Evolutionary conservation across 73 alveolate genomes (phyloP).

Genomic region (Tetrahymena thermophila): DNA sequence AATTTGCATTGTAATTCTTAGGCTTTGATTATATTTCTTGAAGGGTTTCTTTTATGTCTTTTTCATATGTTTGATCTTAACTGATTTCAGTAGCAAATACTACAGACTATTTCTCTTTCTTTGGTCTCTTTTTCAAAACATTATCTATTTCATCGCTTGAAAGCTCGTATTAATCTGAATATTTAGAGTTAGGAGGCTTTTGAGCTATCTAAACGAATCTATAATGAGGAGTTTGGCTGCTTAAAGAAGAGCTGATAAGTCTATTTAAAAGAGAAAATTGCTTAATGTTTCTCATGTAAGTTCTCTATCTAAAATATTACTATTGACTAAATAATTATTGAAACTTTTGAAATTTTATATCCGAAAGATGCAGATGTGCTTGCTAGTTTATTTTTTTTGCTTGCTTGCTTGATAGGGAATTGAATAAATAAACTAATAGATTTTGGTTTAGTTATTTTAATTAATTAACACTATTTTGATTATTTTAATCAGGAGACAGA

Average conservation of each 20-base stretch:
- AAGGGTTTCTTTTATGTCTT: not conserved
- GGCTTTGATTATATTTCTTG: not conserved
- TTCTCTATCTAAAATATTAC: not conserved
- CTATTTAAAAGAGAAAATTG: not conserved
- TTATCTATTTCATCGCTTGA: not conserved
- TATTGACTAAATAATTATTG: too few species aligned
- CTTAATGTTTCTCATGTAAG: not conserved
- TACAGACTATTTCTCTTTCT: not conserved
- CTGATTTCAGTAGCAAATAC: not conserved
- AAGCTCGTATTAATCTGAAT: not conserved
- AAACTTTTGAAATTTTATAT: too few species aligned
- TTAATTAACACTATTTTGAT: not conserved
- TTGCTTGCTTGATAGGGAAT: not conserved
- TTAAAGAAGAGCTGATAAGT: not conserved
- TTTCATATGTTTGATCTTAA: not conserved
- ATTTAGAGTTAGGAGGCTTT: not conserved
- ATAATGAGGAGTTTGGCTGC: not conserved
- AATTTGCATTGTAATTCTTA: not conserved
- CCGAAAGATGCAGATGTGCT: not conserved
- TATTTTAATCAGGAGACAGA: not conserved
- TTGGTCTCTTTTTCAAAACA: not conserved
- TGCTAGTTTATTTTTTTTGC: not conserved
- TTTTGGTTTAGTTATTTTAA: not conserved
- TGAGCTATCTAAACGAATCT: not conserved
- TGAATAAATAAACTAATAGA: not conserved